Evolutionary conservation across 2,329 filamentous ascomycete species (phyloP), one percentile per base, ranked within the genome.

Genomic region (Fusarium camptoceras): DNA sequence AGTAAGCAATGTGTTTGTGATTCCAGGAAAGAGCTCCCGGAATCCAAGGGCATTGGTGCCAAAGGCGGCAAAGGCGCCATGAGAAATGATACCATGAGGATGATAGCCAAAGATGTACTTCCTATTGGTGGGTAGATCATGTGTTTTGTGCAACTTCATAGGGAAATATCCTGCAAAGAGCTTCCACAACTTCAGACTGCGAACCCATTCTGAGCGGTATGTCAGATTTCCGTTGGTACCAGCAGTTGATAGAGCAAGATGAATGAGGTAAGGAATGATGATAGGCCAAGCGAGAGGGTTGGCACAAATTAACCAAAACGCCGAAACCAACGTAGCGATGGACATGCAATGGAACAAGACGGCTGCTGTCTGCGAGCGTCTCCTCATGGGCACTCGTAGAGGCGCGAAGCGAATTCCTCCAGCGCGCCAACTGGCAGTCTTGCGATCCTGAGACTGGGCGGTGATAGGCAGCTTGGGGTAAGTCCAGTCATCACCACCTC

Each of bases 61-160:
- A 76, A 98, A 98, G 8, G 94, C 92, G 8, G 90, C 93, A 82
- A 95, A 98, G 1, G 94, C 95, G n/a, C 95, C 96, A 75, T 98
- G 94, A 8, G 92, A 96, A 76, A 99, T 98, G 79, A 99, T 98
- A 25, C 96, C 95, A 77, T 99, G 96, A 0, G 96, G 96, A 76
- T 98, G 96, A 79, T 98, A 98, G 46, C 95, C 95, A 75, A 99
- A 94, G 68, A 99, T 94, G 82, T 98, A 99, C 81, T 97, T 97
- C 68, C 94, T 87, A 2, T 91, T 94, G 0, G 94, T 87, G 24
- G 92, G 88, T 9, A 99, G 87, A 59, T 91, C 86, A 71, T 92
- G 87, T 6, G 93, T 96, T 71, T 96, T 93, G 82, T 98, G 94
- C 41, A 99, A 86, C 59, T 88, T 88, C 49, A 94, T 93, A 6